Percentiles rank a stretch among this genome's conserved stretches.
phyloP scores from a whole-genome alignment of 2,329 filamentous ascomycete species.

The Aureobasidium leucospermi region DNA sequence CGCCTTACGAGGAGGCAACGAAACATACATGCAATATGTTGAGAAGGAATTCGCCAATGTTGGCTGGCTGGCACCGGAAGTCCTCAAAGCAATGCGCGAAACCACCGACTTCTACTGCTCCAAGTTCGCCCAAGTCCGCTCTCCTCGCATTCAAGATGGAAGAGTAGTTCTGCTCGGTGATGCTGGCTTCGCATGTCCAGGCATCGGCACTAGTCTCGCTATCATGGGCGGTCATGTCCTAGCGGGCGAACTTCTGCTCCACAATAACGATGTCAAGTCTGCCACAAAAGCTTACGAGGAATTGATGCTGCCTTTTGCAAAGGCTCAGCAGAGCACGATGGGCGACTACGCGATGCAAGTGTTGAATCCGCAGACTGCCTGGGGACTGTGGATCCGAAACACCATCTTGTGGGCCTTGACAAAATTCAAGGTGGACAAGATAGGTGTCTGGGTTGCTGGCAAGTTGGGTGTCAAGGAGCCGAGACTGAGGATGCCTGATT shows the following conservation, averaged over 20 bases:
- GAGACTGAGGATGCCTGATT: slow-evolving; percentile 1
- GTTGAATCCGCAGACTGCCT: slow-evolving; percentile 39
- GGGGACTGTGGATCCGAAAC: slow-evolving; percentile 42
- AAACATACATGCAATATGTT: slow-evolving; percentile 29
- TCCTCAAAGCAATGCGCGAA: slow-evolving; percentile 17
- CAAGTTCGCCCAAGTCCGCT: slow-evolving; percentile 29
- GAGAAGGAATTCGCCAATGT: slow-evolving; percentile 18
- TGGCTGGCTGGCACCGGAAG: slow-evolving; percentile 20
- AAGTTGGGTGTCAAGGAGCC: background rate
- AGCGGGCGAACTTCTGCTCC: slow-evolving; percentile 40
- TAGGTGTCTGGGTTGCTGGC: background rate
- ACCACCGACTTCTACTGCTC: slow-evolving; percentile 22
- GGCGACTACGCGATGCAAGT: slow-evolving; percentile 30
- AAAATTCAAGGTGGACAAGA: background rate
- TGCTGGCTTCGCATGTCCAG: slow-evolving; percentile 31
- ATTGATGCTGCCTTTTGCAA: slow-evolving; percentile 39
- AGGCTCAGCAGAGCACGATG: slow-evolving; percentile 26
- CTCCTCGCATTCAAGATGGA: slow-evolving; percentile 25
- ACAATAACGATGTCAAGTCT: slow-evolving; percentile 24
- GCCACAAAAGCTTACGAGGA: slow-evolving; percentile 40
- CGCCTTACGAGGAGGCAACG: slow-evolving; percentile 31
- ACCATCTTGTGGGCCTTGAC: slow-evolving; percentile 24
- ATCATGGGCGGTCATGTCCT: slow-evolving; percentile 46
- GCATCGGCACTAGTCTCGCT: slow-evolving; percentile 30
- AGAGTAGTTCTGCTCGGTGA: slow-evolving; percentile 36